Evolutionary conservation across 164 flowering plant genomes (phyloP), one percentile per base, ranked within the genome.

Genomic region (Nymphaea colorata): DNA sequence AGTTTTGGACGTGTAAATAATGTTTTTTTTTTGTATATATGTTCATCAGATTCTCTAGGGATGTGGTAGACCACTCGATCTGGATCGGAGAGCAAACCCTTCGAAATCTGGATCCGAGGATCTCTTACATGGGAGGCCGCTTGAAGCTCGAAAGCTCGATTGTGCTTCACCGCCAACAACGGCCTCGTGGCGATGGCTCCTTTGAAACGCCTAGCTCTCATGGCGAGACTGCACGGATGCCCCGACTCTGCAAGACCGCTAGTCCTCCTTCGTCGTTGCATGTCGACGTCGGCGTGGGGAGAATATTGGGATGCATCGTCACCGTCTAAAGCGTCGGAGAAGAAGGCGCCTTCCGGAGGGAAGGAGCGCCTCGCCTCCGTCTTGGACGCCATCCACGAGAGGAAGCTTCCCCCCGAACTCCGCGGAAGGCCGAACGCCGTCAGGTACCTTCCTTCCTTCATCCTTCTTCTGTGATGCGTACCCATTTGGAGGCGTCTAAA

Each of bases 381-480:
- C 7, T 79, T 85, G 4, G 98, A 89, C 76, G 86, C 86, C 70
- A 88, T 85, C 64, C 80, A 92, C 66, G 96, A 89, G 64, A 86
- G 93, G 0, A 92, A 89, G 61, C 93, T 92, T 15, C 98, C 96
- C 8, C 94, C 98, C 0, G 91, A 92, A 66, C 88, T 92, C 62
- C 98, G 96, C 44, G 96, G 93, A 67, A 88, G 79, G 15, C 88
- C 93, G 43, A 84, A 83, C 71, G 66, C 64, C 15, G 82, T 88
- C 77, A 82, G 86, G 96, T 88, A 6, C 6, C 6, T 41, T 42
- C 18, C 36, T 3, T n/a, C 43, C 3, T 17, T 7, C 2, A 61
- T 11, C 25, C 18, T 53, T 4, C 55, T 7, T 6, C 7, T 47
- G 55, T 7, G 55, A 25, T 25, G 36, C 36, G 36, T 25, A 25